Evolutionary conservation across 768 basidiomycete genomes (phyloP).

Genomic region (Lentinula raphanica): DNA sequence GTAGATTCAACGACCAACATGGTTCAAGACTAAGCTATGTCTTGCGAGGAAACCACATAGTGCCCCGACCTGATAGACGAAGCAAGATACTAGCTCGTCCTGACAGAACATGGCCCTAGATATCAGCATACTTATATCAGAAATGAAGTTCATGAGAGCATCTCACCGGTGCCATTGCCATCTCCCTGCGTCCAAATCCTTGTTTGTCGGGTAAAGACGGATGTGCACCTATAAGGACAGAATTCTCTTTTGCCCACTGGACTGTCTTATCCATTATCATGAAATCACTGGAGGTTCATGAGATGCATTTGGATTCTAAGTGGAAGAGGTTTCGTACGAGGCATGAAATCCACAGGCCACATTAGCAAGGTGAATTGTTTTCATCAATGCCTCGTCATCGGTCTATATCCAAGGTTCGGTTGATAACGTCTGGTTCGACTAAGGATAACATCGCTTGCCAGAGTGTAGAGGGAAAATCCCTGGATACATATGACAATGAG

Average conservation of each 20-base stretch:
- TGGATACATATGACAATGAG: too few species aligned
- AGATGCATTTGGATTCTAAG: neutral
- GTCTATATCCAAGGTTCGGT: constrained; percentile 27
- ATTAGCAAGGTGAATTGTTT: constrained; percentile 54
- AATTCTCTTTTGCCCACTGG: constrained; percentile 46
- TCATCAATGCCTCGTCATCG: constrained; percentile 49
- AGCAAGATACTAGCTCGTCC: constrained; percentile 52
- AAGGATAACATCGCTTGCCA: constrained; percentile 23
- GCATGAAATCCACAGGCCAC: constrained; percentile 70
- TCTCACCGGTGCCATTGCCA: constrained; percentile 51
- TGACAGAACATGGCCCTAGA: too few species aligned
- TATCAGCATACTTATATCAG: too few species aligned
- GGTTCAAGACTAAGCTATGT: constrained; percentile 48
- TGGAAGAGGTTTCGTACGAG: constrained; percentile 28
- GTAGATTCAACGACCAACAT: constrained; percentile 30
- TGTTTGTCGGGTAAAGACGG: constrained; percentile 54
- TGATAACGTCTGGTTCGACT: neutral
- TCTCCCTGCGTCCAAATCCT: constrained; percentile 62
- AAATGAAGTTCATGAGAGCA: neutral
- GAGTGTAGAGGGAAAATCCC: constrained; percentile 47
- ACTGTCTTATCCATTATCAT: constrained; percentile 64
- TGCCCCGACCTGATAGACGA: constrained; percentile 67
- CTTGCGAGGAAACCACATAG: constrained; percentile 52
- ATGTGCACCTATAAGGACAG: constrained; percentile 61
- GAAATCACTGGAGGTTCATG: constrained; percentile 46